Conservation (phyloP, 148 eudicot genomes). For the Vaccinium vitisidaea region DNA sequence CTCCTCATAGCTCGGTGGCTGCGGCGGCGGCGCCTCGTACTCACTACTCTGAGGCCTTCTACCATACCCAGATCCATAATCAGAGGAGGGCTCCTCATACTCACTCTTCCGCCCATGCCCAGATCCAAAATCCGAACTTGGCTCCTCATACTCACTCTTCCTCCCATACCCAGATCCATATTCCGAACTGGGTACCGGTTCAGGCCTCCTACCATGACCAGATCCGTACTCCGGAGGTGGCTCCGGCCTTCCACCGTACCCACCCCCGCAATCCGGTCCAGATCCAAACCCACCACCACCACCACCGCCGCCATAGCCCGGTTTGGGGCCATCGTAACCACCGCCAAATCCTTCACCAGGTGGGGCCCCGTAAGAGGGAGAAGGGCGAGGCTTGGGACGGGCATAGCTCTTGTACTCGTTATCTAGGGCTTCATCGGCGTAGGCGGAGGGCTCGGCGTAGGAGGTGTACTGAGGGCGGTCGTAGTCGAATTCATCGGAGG, state of each 20-base stretch:
- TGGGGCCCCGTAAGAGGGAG: slow-evolving; percentile 9
- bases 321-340: slow-evolving; percentile 14
- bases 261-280: slow-evolving; percentile 19
- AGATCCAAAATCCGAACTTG: slow-evolving; percentile 23
- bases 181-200: slow-evolving; percentile 15
- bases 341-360: slow-evolving; percentile 5
- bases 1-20: slow-evolving; percentile 1
- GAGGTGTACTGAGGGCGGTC: slow-evolving; percentile 70
- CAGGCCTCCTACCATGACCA: slow-evolving; percentile 11
- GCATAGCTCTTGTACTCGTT: slow-evolving; percentile 80
- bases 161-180: slow-evolving; percentile 33
- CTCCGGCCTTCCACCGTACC: slow-evolving; percentile 17
- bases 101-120: slow-evolving; percentile 29
- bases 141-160: slow-evolving; percentile 19
- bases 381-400: slow-evolving; percentile 52
- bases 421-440: slow-evolving; percentile 57
- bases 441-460: slow-evolving; percentile 65
- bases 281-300: slow-evolving; percentile 8
- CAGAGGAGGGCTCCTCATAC: slow-evolving; percentile 1
- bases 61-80: slow-evolving; percentile 21
- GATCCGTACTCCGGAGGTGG: slow-evolving; percentile 19
- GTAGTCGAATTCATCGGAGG: slow-evolving; percentile 46
- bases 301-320: slow-evolving; percentile 25
- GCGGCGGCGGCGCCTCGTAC: neutral
- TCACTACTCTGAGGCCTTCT: slow-evolving; percentile 16